Conservation (phyloP, 176 grass and related monocot genomes). For the Aegilops tauschii region DNA sequence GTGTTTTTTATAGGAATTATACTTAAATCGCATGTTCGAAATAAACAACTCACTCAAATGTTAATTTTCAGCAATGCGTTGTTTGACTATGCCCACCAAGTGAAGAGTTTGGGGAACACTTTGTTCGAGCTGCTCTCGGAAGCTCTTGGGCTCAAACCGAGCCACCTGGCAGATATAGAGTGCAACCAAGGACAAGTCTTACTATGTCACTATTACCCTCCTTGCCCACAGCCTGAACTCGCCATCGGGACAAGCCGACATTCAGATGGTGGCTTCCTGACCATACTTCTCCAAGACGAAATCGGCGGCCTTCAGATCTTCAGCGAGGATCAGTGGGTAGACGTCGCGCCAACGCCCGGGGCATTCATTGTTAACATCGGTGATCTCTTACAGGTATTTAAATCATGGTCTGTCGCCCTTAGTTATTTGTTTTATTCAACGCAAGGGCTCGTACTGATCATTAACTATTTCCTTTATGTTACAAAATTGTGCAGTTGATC, state of each 20-base stretch:
- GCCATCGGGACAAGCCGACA: conserved; percentile 47
- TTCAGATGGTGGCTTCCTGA: conserved; percentile 49
- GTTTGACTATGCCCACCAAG: conserved; percentile 39
- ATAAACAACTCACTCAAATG: neutral
- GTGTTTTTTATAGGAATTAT: too few species aligned
- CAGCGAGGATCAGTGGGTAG: conserved; percentile 34
- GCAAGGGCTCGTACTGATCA: too few species aligned
- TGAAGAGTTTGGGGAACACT: conserved; percentile 20
- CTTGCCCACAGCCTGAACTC: conserved; percentile 53
- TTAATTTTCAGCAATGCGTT: conserved; percentile 20
- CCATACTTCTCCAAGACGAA: conserved; percentile 43
- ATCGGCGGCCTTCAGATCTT: conserved; percentile 50
- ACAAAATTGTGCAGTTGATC: conserved; percentile 36
- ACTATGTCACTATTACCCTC: conserved; percentile 60
- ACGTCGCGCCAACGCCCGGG: conserved; percentile 31
- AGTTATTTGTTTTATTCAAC: too few species aligned
- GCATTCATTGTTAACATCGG: conserved; percentile 51
- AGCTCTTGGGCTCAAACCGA: conserved; percentile 42
- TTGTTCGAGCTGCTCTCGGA: conserved; percentile 51
- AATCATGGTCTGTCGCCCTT: too few species aligned
- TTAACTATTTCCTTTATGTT: too few species aligned
- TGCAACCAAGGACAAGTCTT: conserved; percentile 44
- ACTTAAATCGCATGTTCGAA: neutral
- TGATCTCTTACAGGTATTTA: conserved; percentile 51
- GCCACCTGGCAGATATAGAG: conserved; percentile 37